Evolutionary conservation across 768 basidiomycete species (phyloP), one percentile per base, ranked within the genome.

Genomic region (Amanita molliuscula): DNA sequence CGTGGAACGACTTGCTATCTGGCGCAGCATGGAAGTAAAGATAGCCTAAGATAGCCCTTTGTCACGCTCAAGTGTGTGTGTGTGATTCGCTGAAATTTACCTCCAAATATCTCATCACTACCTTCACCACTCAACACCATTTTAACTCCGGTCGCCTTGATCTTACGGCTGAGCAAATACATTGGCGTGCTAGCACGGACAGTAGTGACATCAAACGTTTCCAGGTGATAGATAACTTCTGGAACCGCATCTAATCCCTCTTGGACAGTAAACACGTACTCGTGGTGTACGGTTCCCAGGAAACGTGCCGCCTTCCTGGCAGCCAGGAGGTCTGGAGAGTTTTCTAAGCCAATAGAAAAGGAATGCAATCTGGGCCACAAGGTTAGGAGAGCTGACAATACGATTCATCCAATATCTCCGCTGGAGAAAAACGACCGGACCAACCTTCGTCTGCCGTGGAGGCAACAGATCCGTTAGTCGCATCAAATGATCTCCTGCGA

Each of bases 61-160:
- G 51, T 31, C 29, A 46, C 20, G 50, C 29, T 34, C 36, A 36
- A 26, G 33, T 15, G n/a, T 25, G n/a, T n/a, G n/a, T n/a, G 28
- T 42, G 29, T 38, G 33, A 51, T 47, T 26, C 34, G 25, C 0
- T n/a, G 47, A 29, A 28, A 3, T 58, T 56, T 62, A 88, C 93
- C 94, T 71, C 95, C 95, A 33, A 97, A 79, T 54, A 98, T 92
- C 67, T 99, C 96, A 59, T 99, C 96, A 54, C 88, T 91, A 34
- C 96, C 96, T 67, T 99, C 96, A 15, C 96, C 96, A 55, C 87
- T 90, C 31, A 98, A 75, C 13, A 99, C 96, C 96, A 99, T 99
- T 72, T 99, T 99, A 47, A 99, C 96, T 51, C 96, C 96, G 89
- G 92, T 97, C 3, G 96, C 95, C 71, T 98, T 99, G 72, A 99